These are phyloP conservation scores for Corymbia calophylla DNA, from an alignment of 441 rosid species.

Conservation along the genomic window DNA sequence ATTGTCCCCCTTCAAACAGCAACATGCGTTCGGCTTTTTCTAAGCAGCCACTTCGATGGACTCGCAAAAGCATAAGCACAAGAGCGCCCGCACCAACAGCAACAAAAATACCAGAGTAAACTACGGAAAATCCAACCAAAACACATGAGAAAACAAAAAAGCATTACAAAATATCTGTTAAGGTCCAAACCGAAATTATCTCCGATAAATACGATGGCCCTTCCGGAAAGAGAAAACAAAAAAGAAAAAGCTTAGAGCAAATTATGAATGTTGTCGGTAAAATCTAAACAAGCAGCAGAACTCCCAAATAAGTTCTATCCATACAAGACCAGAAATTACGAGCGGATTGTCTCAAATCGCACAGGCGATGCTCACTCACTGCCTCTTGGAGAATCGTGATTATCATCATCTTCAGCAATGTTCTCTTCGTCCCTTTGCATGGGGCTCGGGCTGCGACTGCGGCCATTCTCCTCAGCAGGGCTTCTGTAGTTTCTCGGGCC, in stretches of 20 bases:
- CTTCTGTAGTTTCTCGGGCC: constrained; percentile 19
- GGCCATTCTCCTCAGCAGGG: constrained; percentile 33
- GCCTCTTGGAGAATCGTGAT: constrained; percentile 24
- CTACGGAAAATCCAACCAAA: not conserved
- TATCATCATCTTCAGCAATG: constrained; percentile 25
- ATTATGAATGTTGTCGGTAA: not conserved
- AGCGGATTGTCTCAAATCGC: not conserved
- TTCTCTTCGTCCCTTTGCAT: constrained; percentile 20
- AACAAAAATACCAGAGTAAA: not conserved
- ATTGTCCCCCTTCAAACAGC: not conserved
- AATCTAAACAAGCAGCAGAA: not conserved
- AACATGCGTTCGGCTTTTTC: not conserved
- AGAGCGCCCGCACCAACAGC: not conserved
- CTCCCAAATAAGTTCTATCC: not conserved
- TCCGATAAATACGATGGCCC: not conserved
- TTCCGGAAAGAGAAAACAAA: not conserved
- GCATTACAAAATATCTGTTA: not conserved
- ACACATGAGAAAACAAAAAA: not conserved
- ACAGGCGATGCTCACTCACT: constrained; percentile 16
- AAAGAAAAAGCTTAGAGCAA: not conserved
- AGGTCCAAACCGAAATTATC: not conserved
- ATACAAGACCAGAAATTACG: not conserved
- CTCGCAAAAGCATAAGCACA: not conserved
- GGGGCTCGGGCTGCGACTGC: constrained; percentile 25
- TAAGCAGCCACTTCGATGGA: not conserved